Conservation (phyloP, 192 early-diverging fungal genomes). For the Spizellomyces punctatus region DNA sequence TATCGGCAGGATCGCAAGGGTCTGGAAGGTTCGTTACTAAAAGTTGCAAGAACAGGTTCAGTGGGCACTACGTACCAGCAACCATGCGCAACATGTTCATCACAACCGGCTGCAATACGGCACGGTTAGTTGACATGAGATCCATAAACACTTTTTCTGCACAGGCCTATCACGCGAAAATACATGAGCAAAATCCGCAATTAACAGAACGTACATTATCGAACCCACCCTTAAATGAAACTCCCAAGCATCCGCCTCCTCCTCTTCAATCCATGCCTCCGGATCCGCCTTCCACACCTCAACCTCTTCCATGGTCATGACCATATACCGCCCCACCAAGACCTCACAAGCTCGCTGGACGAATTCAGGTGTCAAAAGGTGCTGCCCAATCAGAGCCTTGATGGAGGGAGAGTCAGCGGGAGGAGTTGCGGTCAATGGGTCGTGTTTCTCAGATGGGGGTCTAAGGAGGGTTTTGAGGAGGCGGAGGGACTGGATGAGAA, state of each 20-base stretch:
- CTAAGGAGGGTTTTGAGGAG: slow-evolving; percentile 69
- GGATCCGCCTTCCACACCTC: slow-evolving; percentile 82
- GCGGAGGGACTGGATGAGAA: slow-evolving; percentile 75
- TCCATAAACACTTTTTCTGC: slow-evolving; percentile 83
- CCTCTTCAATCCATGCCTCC: slow-evolving; percentile 78
- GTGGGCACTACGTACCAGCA: too few relatives aligned
- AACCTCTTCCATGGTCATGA: slow-evolving; percentile 70
- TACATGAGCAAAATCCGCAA: slow-evolving; percentile 2
- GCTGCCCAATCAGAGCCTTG: slow-evolving; percentile 54
- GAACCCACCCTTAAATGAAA: slow-evolving; percentile 69
- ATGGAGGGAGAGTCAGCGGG: slow-evolving; percentile 46
- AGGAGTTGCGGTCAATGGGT: background rate
- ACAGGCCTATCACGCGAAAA: slow-evolving; percentile 56
- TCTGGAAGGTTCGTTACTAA: background rate
- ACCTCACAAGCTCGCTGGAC: slow-evolving; percentile 67
- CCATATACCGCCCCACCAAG: slow-evolving; percentile 75
- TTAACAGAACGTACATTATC: background rate
- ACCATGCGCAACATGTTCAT: slow-evolving; percentile 52
- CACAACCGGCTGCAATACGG: slow-evolving; percentile 61
- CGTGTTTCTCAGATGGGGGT: slow-evolving; percentile 30
- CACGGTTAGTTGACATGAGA: slow-evolving; percentile 69
- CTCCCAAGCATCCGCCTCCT: slow-evolving; percentile 85
- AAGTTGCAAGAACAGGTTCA: too few relatives aligned
- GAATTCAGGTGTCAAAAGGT: slow-evolving; percentile 72
- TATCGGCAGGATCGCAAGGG: slow-evolving; percentile 37